Base-by-base conservation (phyloP, 371 early-diverging fungal genomes). In the Mortierella sp. region DNA sequence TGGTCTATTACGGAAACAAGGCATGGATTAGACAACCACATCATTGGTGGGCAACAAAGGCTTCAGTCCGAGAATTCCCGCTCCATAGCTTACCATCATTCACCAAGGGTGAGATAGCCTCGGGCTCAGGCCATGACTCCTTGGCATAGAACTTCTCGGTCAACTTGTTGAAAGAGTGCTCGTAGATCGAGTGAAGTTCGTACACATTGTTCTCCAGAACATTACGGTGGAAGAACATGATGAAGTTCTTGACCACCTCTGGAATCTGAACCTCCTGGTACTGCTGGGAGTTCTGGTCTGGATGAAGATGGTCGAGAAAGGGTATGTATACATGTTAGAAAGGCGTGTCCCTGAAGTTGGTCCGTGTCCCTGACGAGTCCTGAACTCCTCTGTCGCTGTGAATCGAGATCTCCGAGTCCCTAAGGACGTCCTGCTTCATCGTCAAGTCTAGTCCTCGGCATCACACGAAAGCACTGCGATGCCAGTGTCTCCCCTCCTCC, bases 91-190 rank as follows among this genome's bases (percentile, higher is more conserved):
- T 85, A 93, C 95, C 94, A 81, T 95, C 95, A 54, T 92, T 91
- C 19, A 95, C 92, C 55, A 95, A 82, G 37, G 91, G 88, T 14
- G 91, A 88, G 63, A 96, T 90, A 57, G 88, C 85, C 64, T 93
- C 94, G 28, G 95, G 91, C 60, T 94, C 94, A 24, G 98, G 96
- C 98, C 98, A 97, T 22, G 93, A 77, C 63, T 86, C 79, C 85
- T 97, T 96, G 46, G 88, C 80, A 74, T 92, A 97, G 83, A 88
- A 95, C 84, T 92, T 91, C 66, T 96, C 96, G 24, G 96, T 95
- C 53, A 96, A 83, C 73, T 92, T 91, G 84, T 92, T 93, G 88
- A 96, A 97, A 43, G 93, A 88, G 71, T 84, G 90, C 77, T 96
- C 98, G 72, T 96, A 97, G 67, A 94, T 88, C 67, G 87, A 85